These are phyloP conservation scores for Myriosclerotinia curreyana DNA, from an alignment of 2,329 filamentous ascomycete species.

Conservation along the genomic window DNA sequence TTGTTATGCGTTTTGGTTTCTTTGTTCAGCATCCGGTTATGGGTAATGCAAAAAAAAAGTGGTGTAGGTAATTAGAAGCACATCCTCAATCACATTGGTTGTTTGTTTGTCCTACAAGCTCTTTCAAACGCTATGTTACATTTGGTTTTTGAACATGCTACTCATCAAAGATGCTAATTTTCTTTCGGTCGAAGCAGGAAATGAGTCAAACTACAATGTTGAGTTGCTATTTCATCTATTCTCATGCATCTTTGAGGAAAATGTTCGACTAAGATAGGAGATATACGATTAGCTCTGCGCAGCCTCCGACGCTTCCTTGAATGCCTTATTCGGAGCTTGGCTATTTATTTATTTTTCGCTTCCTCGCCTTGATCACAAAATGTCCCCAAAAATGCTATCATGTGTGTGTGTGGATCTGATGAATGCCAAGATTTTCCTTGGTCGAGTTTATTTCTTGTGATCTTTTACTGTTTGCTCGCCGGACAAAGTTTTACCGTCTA, in stretches of 20 bases:
- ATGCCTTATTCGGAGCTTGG: not conserved
- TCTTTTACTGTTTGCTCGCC: not conserved
- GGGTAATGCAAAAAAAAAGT: not conserved
- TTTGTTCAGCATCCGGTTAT: conserved; percentile 19
- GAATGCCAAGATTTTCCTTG: not conserved
- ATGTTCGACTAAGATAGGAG: not conserved
- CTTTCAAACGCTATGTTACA: conserved; percentile 7
- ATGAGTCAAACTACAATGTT: not conserved
- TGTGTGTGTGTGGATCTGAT: conserved; percentile 4
- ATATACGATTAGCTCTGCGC: not conserved
- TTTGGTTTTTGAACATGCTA: conserved; percentile 2
- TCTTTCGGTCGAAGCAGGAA: conserved; percentile 1
- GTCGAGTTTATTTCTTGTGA: too few species aligned
- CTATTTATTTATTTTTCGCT: not conserved
- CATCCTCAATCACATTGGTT: conserved; percentile 11
- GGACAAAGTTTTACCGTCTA: not conserved
- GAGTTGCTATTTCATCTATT: not conserved
- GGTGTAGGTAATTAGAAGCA: not conserved
- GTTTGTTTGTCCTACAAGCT: not conserved
- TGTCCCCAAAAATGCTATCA: not conserved
- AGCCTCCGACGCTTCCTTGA: not conserved
- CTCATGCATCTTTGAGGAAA: not conserved
- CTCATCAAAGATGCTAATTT: not conserved
- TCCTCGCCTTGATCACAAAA: not conserved
- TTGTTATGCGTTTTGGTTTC: conserved; percentile 19